Base-by-base conservation (phyloP, 176 grass and related monocot genomes). In the Eleusine indica region DNA sequence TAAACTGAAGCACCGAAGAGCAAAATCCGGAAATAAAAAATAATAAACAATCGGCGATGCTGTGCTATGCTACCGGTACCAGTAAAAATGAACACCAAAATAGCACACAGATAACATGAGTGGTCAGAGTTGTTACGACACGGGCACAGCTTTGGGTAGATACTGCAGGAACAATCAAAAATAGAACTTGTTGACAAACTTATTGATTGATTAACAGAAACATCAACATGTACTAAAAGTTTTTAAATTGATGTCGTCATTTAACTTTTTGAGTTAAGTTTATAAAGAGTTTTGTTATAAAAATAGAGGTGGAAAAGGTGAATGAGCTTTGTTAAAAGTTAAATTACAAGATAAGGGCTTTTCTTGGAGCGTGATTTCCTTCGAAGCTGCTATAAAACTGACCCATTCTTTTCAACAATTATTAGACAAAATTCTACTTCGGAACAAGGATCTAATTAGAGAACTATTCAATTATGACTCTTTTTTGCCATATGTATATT, bases 31-130 rank as follows among this genome's bases (percentile, higher is more conserved):
- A 48, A 75, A 6, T 43, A 15, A 80, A 80, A 49, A 61, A 22
- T 9, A 19, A 52, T 35, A 53, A 83, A 42, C 3, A 17, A 47
- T 43, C 44, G 9, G 28, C 4, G 0, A 13, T 32, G 39, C 73
- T 47, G 21, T 67, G 73, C 73, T 47, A 29, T 67, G 73, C 7
- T 81, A 22, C 25, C 3, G 22, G 72, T 46, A 58, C 39, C 15
- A 60, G 21, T 8, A 15, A 3, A 4, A 64, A 57, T 8, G 14
- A 46, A 84, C 58, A 47, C 58, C 0, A 9, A 39, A 56, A 57
- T 46, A 25, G 22, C 1, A 7, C 38, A 35, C 0, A 0, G 2
- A 21, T n/a, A 2, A 4, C 0, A 0, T 62, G n/a, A 3, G 21
- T n/a, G 4, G 52, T 19, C 4, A 1, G 3, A 56, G 5, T 58